A percentile compares a stretch with the other conserved stretches of the same genome.
Evolutionary conservation across 371 early-diverging fungal genomes (phyloP).

Genomic region (Batrachochytrium dendrobatidis): DNA sequence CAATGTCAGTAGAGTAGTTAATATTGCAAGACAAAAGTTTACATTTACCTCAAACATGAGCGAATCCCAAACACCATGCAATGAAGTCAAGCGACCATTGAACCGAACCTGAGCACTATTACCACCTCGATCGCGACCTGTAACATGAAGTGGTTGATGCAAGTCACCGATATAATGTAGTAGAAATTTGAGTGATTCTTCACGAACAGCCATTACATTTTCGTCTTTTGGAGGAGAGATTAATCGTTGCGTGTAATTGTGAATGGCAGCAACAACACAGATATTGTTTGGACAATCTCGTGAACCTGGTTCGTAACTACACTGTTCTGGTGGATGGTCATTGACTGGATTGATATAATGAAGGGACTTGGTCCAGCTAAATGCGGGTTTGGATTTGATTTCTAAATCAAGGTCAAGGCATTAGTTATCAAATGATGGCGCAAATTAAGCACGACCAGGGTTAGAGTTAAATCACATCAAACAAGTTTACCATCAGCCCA

Average conservation of each 20-base stretch:
- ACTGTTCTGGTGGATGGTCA: slow-evolving; percentile 15
- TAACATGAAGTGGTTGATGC: slow-evolving; percentile 33
- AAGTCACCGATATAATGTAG: slow-evolving; percentile 31
- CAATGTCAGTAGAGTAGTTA: background rate
- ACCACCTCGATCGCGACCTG: slow-evolving; percentile 22
- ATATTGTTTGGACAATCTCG: slow-evolving; percentile 13
- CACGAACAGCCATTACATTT: background rate
- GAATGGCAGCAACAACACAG: slow-evolving; percentile 21
- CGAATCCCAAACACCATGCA: slow-evolving; percentile 28
- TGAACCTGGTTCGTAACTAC: background rate
- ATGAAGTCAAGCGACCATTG: slow-evolving; percentile 4
- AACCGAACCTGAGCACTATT: slow-evolving; percentile 13
- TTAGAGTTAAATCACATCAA: background rate
- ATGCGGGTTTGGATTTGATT: slow-evolving; percentile 14
- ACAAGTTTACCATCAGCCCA: slow-evolving; percentile 22
- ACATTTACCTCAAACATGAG: slow-evolving; percentile 17
- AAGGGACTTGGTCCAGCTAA: slow-evolving; percentile 12
- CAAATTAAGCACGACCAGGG: background rate
- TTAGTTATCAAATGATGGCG: no score
- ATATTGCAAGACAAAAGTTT: background rate
- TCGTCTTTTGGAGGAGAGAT: background rate
- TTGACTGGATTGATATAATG: slow-evolving; percentile 25
- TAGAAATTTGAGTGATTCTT: slow-evolving; percentile 26
- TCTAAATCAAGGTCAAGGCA: slow-evolving; percentile 2
- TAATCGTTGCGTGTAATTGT: slow-evolving; percentile 20